Evolutionary conservation across 495 filamentous ascomycete species (phyloP).

Genomic region (Aspergillus sparsus): DNA sequence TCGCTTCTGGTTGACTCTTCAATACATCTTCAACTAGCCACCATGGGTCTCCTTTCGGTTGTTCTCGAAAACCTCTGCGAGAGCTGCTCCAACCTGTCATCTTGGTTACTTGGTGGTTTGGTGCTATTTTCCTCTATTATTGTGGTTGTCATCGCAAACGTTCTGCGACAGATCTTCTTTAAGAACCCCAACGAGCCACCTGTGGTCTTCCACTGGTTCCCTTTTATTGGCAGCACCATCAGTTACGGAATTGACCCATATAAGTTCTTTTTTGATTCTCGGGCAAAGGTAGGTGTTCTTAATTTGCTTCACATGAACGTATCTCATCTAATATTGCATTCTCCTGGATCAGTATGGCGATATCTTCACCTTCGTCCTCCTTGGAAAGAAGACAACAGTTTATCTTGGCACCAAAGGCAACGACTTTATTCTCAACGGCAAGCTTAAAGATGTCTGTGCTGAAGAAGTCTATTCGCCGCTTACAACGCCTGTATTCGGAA

Average conservation of each 20-base stretch:
- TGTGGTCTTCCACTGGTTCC: conserved; percentile 66
- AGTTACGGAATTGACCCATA: conserved; percentile 66
- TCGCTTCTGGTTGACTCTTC: conserved; percentile 10
- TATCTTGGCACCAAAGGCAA: conserved; percentile 78
- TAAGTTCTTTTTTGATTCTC: conserved; percentile 58
- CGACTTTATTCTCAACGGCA: conserved; percentile 85
- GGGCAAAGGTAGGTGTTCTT: conserved; percentile 48
- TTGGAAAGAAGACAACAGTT: conserved; percentile 75
- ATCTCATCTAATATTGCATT: conserved; percentile 10
- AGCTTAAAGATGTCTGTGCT: conserved; percentile 73
- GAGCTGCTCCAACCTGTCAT: conserved; percentile 42
- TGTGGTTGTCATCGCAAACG: conserved; percentile 57
- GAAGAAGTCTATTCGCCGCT: conserved; percentile 65
- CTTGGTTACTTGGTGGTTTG: conserved; percentile 31
- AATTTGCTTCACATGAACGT: neutral
- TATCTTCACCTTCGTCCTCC: conserved; percentile 75
- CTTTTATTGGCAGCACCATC: conserved; percentile 63
- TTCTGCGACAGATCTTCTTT: conserved; percentile 69
- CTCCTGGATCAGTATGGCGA: conserved; percentile 56
- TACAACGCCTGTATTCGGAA: conserved; percentile 64
- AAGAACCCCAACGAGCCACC: conserved; percentile 64
- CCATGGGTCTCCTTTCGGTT: conserved; percentile 43
- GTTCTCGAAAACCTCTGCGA: conserved; percentile 42
- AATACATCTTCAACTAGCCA: conserved; percentile 8
- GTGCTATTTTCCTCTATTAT: conserved; percentile 36